These are phyloP conservation scores for Aphanomyces euteiches DNA, from an alignment of 352 stramenopile genomes.

Conservation along the genomic window DNA sequence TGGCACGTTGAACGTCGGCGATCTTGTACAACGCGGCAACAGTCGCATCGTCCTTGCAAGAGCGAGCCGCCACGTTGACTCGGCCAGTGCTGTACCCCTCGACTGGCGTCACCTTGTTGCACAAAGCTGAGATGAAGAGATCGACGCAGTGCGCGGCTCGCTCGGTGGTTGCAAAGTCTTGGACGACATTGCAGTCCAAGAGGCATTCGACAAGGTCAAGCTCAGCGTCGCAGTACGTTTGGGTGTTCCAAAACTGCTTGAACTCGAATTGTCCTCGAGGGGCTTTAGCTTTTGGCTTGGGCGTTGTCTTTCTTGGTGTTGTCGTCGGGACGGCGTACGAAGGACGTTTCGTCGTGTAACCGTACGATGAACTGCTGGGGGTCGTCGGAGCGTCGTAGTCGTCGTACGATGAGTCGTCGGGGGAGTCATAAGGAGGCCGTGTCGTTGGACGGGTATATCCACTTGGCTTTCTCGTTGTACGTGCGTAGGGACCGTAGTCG, in stretches of 20 bases:
- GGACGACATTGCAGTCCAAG: conserved; percentile 22
- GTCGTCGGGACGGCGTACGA: too few species aligned
- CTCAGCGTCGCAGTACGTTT: conserved; percentile 21
- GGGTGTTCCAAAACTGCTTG: conserved; percentile 26
- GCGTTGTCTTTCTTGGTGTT: neutral
- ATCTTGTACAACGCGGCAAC: conserved; percentile 28
- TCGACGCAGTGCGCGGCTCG: conserved; percentile 20
- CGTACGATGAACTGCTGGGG: neutral
- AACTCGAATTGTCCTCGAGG: conserved; percentile 1
- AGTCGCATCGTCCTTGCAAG: conserved; percentile 2
- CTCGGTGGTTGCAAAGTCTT: conserved; percentile 11
- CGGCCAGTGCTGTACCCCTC: conserved; percentile 7
- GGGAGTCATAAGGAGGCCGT: too few species aligned
- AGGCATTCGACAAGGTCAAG: conserved; percentile 18
- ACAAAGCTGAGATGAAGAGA: neutral
- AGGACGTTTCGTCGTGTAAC: neutral
- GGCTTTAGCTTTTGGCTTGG: neutral
- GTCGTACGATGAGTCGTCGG: neutral
- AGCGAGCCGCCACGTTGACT: neutral
- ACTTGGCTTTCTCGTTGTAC: too few species aligned
- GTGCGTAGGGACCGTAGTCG: too few species aligned
- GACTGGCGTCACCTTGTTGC: neutral
- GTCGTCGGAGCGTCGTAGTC: neutral
- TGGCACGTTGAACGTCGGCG: conserved; percentile 7
- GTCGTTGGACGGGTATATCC: too few species aligned